Evolutionary conservation across 2,329 filamentous ascomycete genomes (phyloP).

Genomic region (Nemania diffusa): DNA sequence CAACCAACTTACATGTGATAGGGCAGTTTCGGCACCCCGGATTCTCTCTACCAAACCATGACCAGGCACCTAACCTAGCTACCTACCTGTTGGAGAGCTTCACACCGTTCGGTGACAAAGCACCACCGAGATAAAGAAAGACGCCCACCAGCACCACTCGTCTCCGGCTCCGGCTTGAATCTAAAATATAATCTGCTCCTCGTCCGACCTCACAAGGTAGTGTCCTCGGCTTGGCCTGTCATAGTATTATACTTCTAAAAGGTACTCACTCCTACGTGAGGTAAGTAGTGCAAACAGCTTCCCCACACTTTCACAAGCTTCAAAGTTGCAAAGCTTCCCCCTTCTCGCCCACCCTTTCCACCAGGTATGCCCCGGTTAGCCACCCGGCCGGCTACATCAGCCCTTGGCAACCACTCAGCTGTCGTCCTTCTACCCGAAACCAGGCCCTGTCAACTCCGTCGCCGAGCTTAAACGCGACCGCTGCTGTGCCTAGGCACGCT

Average conservation of each 20-base stretch:
- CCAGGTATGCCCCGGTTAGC: constrained; percentile 27
- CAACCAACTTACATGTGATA: constrained; percentile 35
- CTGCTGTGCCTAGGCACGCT: neutral
- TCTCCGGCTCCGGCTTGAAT: constrained; percentile 5
- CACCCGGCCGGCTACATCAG: constrained; percentile 41
- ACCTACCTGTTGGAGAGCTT: neutral
- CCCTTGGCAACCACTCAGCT: constrained; percentile 43
- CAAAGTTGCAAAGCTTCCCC: neutral
- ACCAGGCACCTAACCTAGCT: neutral
- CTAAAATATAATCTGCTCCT: neutral
- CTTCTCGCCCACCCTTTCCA: constrained; percentile 15
- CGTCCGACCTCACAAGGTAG: neutral
- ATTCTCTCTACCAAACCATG: neutral
- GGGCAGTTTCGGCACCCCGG: constrained; percentile 26
- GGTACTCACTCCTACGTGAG: neutral
- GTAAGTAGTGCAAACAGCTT: constrained; percentile 24
- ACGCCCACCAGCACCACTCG: neutral
- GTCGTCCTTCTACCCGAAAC: constrained; percentile 47
- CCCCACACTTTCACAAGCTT: constrained; percentile 51
- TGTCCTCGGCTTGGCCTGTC: neutral
- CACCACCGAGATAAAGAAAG: constrained; percentile 6
- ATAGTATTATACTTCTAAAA: neutral
- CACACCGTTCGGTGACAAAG: constrained; percentile 1
- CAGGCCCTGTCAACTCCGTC: constrained; percentile 23
- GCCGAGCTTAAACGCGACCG: constrained; percentile 28